A percentile compares a stretch with the other conserved stretches of the same genome.
phyloP scores from a whole-genome alignment of 176 grass and related monocot genomes.

The Bonia amplexicaulis region DNA sequence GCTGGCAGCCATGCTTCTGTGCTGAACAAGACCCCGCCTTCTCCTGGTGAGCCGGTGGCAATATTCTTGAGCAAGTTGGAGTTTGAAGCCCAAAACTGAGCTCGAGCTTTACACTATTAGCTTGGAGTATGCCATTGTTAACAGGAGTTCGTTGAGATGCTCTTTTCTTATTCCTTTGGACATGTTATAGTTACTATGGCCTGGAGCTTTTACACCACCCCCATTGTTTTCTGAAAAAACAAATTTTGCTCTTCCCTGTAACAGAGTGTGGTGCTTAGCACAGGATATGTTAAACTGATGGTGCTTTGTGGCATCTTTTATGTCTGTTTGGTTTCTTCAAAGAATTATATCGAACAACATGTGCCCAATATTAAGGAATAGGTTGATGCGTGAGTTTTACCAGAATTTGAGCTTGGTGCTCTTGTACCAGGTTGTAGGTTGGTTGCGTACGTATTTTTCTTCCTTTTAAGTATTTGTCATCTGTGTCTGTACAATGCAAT shows the following conservation, averaged over 20 bases:
- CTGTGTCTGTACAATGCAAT: too few species aligned
- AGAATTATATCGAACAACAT: background rate
- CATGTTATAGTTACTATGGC: constrained; percentile 4
- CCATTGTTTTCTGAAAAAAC: background rate
- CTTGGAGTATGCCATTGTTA: background rate
- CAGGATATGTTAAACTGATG: background rate
- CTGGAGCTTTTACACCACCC: background rate
- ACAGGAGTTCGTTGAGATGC: background rate
- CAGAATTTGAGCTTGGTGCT: background rate
- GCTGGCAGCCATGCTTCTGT: constrained; percentile 34
- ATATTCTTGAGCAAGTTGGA: constrained; percentile 57
- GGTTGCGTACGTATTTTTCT: background rate
- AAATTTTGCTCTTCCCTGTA: background rate
- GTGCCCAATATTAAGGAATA: background rate
- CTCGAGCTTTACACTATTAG: background rate
- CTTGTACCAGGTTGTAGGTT: background rate
- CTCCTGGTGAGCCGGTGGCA: constrained; percentile 58
- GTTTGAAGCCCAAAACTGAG: constrained; percentile 7
- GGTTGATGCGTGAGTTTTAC: background rate
- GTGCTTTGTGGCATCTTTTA: background rate
- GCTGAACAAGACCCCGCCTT: constrained; percentile 51
- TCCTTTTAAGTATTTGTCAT: too few species aligned
- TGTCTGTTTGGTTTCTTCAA: background rate
- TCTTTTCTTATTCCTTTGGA: background rate
- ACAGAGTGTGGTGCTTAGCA: background rate